phyloP scores from a whole-genome alignment of 2,329 filamentous ascomycete genomes.

The Colletotrichum lupini region DNA sequence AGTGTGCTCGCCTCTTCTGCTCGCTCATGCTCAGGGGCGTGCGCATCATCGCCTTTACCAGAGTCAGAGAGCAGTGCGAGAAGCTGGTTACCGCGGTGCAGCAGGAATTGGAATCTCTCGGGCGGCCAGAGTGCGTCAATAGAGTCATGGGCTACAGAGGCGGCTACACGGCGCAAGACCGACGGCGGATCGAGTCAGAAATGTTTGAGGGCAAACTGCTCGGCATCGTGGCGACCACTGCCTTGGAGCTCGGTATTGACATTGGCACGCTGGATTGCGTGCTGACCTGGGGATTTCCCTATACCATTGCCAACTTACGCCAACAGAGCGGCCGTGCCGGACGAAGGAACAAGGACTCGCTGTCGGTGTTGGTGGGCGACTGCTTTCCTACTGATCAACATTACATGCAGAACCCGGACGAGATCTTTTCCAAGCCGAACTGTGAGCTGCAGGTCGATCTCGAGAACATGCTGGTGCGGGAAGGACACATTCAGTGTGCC shows the following conservation, averaged over 20 bases:
- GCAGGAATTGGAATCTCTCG: slow-evolving; percentile 78
- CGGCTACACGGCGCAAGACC: slow-evolving; percentile 92
- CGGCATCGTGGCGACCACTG: slow-evolving; percentile 93
- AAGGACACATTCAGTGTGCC: slow-evolving; percentile 95
- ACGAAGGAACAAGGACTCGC: slow-evolving; percentile 89
- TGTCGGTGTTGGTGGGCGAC: slow-evolving; percentile 91
- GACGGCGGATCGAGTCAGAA: slow-evolving; percentile 87
- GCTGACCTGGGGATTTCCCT: slow-evolving; percentile 93
- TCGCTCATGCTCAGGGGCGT: slow-evolving; percentile 90
- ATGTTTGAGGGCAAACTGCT: slow-evolving; percentile 97
- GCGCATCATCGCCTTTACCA: slow-evolving; percentile 91
- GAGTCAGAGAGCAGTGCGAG: slow-evolving; percentile 89
- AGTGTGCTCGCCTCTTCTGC: slow-evolving; percentile 91
- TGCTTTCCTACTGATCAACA: slow-evolving; percentile 92
- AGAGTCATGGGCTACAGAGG: slow-evolving; percentile 96
- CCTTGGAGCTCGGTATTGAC: slow-evolving; percentile 92
- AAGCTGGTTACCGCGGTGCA: slow-evolving; percentile 83
- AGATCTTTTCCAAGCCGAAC: slow-evolving; percentile 93
- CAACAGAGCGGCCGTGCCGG: slow-evolving; percentile 96
- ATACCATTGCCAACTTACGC: slow-evolving; percentile 92
- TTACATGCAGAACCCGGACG: slow-evolving; percentile 96
- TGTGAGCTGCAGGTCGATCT: slow-evolving; percentile 90
- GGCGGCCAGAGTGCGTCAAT: slow-evolving; percentile 78
- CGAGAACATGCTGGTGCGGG: slow-evolving; percentile 89
- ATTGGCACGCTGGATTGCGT: slow-evolving; percentile 96